These are phyloP conservation scores for Kwoniella bestiolae DNA, from an alignment of 768 basidiomycete species.

Conservation along the genomic window DNA sequence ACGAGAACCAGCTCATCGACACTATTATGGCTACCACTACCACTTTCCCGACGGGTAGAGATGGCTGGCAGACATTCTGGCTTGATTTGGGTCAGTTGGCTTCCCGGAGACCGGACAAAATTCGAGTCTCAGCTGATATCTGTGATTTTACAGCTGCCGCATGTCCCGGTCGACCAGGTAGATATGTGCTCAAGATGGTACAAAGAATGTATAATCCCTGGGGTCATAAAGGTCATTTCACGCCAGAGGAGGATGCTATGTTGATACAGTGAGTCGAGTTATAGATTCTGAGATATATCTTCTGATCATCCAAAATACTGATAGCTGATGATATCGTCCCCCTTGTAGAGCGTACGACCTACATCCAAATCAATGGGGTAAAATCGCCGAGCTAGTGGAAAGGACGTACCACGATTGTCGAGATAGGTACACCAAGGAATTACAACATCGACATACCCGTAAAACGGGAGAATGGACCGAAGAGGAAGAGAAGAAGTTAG, in stretches of 20 bases:
- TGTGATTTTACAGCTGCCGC: constrained; percentile 23
- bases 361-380: constrained; percentile 39
- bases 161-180: constrained; percentile 41
- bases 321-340: background rate
- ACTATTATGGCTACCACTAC: constrained; percentile 31
- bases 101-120: background rate
- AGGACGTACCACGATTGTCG: constrained; percentile 40
- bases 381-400: constrained; percentile 39
- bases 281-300: background rate
- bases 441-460: constrained; percentile 10
- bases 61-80: constrained; percentile 38
- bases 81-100: constrained; percentile 38
- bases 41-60: constrained; percentile 4
- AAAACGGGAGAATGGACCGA: constrained; percentile 32
- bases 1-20: constrained; percentile 31
- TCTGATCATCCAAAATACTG: background rate
- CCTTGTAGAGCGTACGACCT: constrained; percentile 23
- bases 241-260: constrained; percentile 34
- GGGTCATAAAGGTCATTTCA: constrained; percentile 42
- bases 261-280: constrained; percentile 30
- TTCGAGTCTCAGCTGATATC: no score
- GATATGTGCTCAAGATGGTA: constrained; percentile 37
- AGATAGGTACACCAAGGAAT: constrained; percentile 37
- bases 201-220: constrained; percentile 40
- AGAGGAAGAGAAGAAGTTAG: constrained; percentile 28